Evolutionary conservation across 495 filamentous ascomycete species (phyloP).

Genomic region (Chaetomium tenue): DNA sequence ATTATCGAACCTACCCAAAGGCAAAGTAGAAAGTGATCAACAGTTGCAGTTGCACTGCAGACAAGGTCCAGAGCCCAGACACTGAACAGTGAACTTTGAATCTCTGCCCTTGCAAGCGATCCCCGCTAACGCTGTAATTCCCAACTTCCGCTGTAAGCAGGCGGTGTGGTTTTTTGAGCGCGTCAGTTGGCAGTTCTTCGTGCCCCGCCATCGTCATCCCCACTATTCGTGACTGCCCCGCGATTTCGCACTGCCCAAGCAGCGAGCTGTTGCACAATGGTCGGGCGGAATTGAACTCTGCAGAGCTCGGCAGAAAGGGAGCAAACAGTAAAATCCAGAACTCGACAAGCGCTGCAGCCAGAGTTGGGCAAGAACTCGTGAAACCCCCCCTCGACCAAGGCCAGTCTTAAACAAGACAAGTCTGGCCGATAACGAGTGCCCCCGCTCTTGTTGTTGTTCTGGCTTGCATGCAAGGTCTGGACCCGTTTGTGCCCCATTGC

Average conservation of each 20-base stretch:
- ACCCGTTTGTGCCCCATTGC: constrained; percentile 5
- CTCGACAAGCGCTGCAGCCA: too few species aligned
- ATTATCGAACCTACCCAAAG: neutral
- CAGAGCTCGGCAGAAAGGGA: neutral
- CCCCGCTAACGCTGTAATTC: neutral
- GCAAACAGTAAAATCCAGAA: neutral
- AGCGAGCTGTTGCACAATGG: neutral
- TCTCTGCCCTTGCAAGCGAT: neutral
- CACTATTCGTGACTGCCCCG: neutral
- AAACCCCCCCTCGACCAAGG: too few species aligned
- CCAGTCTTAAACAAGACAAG: neutral
- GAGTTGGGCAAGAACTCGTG: too few species aligned
- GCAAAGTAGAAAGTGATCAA: neutral
- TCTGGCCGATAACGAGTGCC: neutral
- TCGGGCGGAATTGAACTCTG: neutral
- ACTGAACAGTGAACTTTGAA: neutral
- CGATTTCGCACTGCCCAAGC: constrained; percentile 1
- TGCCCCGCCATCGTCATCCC: constrained; percentile 9
- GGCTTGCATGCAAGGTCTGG: neutral
- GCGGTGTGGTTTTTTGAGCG: constrained; percentile 1
- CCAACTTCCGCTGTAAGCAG: neutral
- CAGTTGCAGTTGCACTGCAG: neutral
- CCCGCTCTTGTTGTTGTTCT: neutral
- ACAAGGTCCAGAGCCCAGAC: neutral
- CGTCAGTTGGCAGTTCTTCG: neutral